These are phyloP conservation scores for Leucocoprinus birnbaumii DNA, from an alignment of 768 basidiomycete genomes.

Conservation along the genomic window DNA sequence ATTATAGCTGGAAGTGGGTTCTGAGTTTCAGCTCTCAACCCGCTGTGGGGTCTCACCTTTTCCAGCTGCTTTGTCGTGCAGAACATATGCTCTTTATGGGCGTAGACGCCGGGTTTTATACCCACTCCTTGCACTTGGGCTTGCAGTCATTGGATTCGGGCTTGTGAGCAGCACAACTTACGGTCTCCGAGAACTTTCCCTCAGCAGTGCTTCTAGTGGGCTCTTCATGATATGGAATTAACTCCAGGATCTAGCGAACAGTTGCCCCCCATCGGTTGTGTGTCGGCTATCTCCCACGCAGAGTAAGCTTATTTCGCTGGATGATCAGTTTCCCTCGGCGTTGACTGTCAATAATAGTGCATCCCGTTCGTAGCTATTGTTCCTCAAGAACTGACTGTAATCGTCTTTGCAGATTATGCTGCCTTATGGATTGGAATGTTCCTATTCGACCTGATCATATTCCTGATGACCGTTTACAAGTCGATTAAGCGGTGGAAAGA, in stretches of 20 bases:
- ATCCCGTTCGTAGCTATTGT: not conserved
- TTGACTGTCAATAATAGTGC: not conserved
- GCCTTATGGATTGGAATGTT: conserved; percentile 38
- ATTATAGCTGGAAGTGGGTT: conserved; percentile 26
- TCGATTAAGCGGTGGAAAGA: conserved; percentile 22
- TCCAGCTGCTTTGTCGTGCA: conserved; percentile 1
- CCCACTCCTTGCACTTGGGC: conserved; percentile 20
- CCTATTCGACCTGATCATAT: conserved; percentile 37
- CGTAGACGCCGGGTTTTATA: conserved; percentile 25
- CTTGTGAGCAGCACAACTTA: conserved; percentile 15
- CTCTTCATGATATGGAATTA: not conserved
- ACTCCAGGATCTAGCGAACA: not conserved
- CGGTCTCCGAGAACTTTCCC: too few relatives aligned
- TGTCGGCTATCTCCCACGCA: conserved; percentile 17
- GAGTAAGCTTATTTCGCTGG: conserved; percentile 16
- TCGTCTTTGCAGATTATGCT: conserved; percentile 25
- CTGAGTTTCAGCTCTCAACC: conserved; percentile 8
- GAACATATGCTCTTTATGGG: conserved; percentile 39
- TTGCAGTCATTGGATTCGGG: conserved; percentile 26
- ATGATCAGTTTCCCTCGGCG: not conserved
- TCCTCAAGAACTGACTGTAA: not conserved
- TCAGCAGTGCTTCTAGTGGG: not conserved
- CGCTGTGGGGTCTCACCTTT: conserved; percentile 22
- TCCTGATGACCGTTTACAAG: conserved; percentile 36
- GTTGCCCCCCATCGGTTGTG: conserved; percentile 17